Conservation (phyloP, 2,329 filamentous ascomycete genomes). For the Beauveria rudraprayagi region DNA sequence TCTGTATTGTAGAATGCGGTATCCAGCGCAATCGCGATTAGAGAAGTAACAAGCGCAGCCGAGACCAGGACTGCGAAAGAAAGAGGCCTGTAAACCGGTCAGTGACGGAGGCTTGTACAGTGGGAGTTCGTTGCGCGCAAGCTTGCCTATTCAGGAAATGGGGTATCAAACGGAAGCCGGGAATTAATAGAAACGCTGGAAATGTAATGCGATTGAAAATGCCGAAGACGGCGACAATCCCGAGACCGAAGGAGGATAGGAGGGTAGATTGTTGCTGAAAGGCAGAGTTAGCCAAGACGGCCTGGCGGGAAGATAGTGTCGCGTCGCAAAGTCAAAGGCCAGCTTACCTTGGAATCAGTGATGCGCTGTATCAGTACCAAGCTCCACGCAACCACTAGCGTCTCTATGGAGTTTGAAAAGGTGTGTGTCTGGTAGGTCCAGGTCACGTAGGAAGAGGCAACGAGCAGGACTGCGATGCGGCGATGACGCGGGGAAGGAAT, state of each 20-base stretch:
- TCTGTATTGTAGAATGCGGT: conserved; percentile 70
- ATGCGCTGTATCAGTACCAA: conserved; percentile 87
- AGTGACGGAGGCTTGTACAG: conserved; percentile 2
- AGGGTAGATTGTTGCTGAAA: conserved; percentile 64
- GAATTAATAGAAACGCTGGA: conserved; percentile 82
- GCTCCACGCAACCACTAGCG: conserved; percentile 85
- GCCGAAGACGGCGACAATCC: conserved; percentile 74
- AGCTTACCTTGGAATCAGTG: conserved; percentile 62
- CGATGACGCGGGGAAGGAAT: conserved; percentile 67
- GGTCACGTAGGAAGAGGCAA: conserved; percentile 94
- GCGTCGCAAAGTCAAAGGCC: neutral
- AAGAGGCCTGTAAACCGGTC: conserved; percentile 37
- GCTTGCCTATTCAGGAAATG: conserved; percentile 75
- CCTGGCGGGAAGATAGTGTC: neutral
- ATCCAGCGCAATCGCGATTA: conserved; percentile 71
- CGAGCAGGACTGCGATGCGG: conserved; percentile 67
- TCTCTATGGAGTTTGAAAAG: conserved; percentile 96
- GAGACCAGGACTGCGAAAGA: conserved; percentile 55
- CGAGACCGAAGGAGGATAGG: conserved; percentile 68
- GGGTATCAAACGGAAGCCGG: conserved; percentile 73
- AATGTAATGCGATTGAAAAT: conserved; percentile 97
- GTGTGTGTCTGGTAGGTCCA: conserved; percentile 99
- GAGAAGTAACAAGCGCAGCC: conserved; percentile 59
- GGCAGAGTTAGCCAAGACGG: conserved; percentile 19
- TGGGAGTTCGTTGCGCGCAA: neutral